Percentiles rank a stretch among this genome's conserved stretches.
Evolutionary conservation across 352 stramenopile species (phyloP).

Genomic region (Pythium brassicae): DNA sequence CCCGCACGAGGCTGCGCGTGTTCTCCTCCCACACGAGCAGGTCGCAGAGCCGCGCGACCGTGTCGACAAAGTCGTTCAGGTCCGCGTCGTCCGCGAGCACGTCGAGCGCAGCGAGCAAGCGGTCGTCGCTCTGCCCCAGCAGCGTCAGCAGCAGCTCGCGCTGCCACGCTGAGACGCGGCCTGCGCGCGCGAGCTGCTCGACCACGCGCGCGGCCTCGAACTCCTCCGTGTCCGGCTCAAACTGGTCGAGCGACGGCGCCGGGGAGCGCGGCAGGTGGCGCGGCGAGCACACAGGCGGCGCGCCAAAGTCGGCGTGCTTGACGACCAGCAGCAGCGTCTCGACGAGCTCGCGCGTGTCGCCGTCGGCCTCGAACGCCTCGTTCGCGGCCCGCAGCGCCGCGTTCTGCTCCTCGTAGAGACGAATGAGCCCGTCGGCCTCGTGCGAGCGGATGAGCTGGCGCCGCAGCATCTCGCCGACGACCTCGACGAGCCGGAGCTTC

Average conservation of each 20-base stretch:
- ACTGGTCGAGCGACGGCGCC: conserved; percentile 7
- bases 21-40: conserved; percentile 60
- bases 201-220: conserved; percentile 25
- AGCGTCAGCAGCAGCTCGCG: conserved; percentile 54
- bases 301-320: conserved; percentile 70
- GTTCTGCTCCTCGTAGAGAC: conserved; percentile 62
- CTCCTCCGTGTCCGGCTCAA: conserved; percentile 18
- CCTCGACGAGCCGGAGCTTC: conserved; percentile 46
- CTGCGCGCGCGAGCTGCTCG: conserved; percentile 26
- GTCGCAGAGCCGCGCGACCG: conserved; percentile 54
- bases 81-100: conserved; percentile 50
- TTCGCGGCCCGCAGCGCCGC: conserved; percentile 67
- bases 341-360: conserved; percentile 69
- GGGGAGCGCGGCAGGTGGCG: conserved; percentile 11
- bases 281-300: conserved; percentile 18
- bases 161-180: conserved; percentile 46
- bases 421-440: conserved; percentile 59
- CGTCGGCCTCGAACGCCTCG: conserved; percentile 68
- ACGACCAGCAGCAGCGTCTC: conserved; percentile 79
- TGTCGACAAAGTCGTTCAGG: conserved; percentile 43
- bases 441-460: conserved; percentile 38
- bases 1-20: conserved; percentile 34
- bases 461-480: conserved; percentile 68
- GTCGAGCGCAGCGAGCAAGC: conserved; percentile 50
- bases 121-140: conserved; percentile 34